Percentiles rank a stretch among this genome's conserved stretches.
Conservation (phyloP, 139 green algal species). For the Zygnema circumcarinatum region DNA sequence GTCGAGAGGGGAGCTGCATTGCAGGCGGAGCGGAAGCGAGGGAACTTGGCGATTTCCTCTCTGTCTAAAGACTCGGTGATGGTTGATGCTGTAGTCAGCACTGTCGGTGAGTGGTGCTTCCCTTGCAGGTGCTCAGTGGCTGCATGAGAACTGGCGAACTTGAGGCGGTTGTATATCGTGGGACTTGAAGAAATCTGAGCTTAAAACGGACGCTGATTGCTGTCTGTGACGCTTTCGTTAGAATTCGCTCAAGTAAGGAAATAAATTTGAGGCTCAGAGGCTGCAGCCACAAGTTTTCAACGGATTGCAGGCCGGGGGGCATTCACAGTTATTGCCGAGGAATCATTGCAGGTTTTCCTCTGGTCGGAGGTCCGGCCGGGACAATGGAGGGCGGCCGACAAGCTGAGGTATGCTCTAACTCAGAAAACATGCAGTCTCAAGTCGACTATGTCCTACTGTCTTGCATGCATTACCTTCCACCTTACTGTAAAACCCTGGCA, state of each 20-base stretch:
- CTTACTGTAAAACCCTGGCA: neutral
- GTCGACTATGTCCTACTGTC: neutral
- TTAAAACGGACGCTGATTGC: too few relatives aligned
- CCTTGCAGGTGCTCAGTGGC: too few relatives aligned
- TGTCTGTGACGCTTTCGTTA: too few relatives aligned
- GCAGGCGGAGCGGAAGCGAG: constrained; percentile 25
- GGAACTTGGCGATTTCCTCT: constrained; percentile 30
- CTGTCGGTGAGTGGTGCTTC: constrained; percentile 50
- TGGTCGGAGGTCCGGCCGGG: constrained; percentile 92
- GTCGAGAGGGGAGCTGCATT: too few relatives aligned
- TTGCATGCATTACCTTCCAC: neutral
- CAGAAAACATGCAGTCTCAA: neutral
- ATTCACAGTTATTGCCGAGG: too few relatives aligned
- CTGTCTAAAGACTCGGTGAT: constrained; percentile 39
- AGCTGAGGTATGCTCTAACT: constrained; percentile 48
- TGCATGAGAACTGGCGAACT: neutral
- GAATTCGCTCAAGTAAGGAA: too few relatives aligned
- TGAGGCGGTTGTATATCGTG: neutral
- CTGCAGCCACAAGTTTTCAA: too few relatives aligned
- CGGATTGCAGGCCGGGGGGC: too few relatives aligned
- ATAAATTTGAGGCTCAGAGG: too few relatives aligned
- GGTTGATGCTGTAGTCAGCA: constrained; percentile 86
- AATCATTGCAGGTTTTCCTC: constrained; percentile 77
- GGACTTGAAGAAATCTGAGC: neutral
- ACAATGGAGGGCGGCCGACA: constrained; percentile 88